Base-by-base conservation (phyloP, 208 protist genomes). In the Crithidia expoeki region DNA sequence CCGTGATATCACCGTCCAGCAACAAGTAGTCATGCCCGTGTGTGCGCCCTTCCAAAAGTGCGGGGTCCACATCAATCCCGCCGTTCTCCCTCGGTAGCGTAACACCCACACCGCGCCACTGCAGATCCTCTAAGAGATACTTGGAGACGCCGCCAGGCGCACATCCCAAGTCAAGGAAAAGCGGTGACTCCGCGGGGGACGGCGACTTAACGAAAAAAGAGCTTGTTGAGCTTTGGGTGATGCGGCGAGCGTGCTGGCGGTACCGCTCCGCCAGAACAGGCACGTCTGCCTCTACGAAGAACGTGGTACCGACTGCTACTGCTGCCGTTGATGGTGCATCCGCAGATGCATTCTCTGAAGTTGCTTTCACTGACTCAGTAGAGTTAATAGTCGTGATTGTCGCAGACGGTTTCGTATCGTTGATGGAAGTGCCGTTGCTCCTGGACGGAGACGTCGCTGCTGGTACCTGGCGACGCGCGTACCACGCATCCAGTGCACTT, bases 61-160 rank as follows among this genome's bases (percentile, higher is more conserved):
- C 53, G 1, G 56, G 27, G 25, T 90, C 80, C 34, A 89, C 73
- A 12, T 77, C 82, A 52, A 94, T 94, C 21, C 89, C 89, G 58
- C 84, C 83, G 30, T 50, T 59, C 7, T 21, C 51, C 38, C 63
- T 59, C 32, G 86, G 55, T 25, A 94, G 86, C 1, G 86, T 85
- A 11, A 94, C 75, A 0, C 83, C 89, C n/a, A 89, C 77, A 17
- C 89, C 89, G n/a, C 49, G 61, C 86, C 89, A 94, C 14, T 58
- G 47, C n/a, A 92, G 65, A 32, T 89, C 63, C 4, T 80, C 67
- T 5, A 81, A 55, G 4, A 94, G 76, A 67, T 77, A 92, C 65
- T 85, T 88, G 14, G 86, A 88, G 23, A 94, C 80, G 0, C 89
- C 89, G 12, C 89, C 89, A 0, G 89, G 89, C 0, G 89, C 86